Percentiles rank a stretch among this genome's conserved stretches.
Evolutionary conservation across 371 early-diverging fungal species (phyloP).

Genomic region (Mortierella sp.): DNA sequence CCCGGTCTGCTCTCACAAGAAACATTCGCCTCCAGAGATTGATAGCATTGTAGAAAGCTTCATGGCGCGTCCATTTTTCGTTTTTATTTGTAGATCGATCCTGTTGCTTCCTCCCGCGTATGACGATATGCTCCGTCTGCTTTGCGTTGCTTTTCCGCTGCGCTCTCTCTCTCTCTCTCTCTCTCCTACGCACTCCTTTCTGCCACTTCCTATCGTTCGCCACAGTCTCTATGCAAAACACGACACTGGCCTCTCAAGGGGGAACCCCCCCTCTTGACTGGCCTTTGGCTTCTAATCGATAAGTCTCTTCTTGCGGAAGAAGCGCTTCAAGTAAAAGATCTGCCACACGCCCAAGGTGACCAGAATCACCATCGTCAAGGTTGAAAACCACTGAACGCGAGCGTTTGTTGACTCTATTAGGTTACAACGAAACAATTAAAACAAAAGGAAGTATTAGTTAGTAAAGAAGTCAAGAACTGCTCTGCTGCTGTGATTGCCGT

Average conservation of each 20-base stretch:
- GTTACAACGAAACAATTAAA: neutral
- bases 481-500: too few species aligned
- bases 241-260: neutral
- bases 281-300: constrained; percentile 64
- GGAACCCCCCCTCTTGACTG: neutral
- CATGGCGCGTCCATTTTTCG: neutral
- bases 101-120: neutral
- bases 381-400: constrained; percentile 84
- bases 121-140: neutral
- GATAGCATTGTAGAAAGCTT: neutral
- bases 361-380: constrained; percentile 77
- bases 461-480: too few species aligned
- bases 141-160: neutral
- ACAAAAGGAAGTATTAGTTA: neutral
- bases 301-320: constrained; percentile 91
- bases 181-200: neutral
- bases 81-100: neutral
- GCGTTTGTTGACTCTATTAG: constrained; percentile 84
- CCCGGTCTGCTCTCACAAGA: neutral
- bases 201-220: neutral
- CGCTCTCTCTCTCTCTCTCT: neutral
- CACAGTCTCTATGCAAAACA: neutral
- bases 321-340: constrained; percentile 84
- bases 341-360: constrained; percentile 85
- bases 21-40: neutral